These are phyloP conservation scores for Adansonia rubrostipa DNA, from an alignment of 441 rosid genomes.

Conservation along the genomic window DNA sequence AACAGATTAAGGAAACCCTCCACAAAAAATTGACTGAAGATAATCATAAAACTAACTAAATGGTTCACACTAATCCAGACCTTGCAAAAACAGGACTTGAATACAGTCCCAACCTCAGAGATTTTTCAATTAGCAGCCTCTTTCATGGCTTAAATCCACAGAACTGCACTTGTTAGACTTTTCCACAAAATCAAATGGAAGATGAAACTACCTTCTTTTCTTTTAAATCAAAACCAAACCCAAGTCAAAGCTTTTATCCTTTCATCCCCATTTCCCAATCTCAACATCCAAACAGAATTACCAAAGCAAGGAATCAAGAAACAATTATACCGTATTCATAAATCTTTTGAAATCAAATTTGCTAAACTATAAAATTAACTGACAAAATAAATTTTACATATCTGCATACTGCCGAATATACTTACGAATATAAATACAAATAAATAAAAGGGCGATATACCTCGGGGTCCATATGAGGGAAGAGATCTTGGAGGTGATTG, in stretches of 20 bases:
- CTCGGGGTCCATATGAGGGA: slow-evolving; percentile 61
- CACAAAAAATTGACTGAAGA: neutral
- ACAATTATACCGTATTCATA: neutral
- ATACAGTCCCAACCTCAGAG: neutral
- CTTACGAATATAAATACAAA: neutral
- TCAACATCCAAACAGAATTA: neutral
- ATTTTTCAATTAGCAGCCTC: neutral
- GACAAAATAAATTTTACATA: no score
- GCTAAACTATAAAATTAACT: no score
- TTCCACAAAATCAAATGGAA: neutral
- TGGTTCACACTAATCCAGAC: neutral
- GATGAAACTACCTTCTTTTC: neutral
- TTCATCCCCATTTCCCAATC: neutral
- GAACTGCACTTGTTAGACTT: neutral
- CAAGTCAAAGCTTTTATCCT: neutral
- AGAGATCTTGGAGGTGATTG: slow-evolving; percentile 36
- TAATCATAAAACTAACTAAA: neutral
- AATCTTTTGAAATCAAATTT: neutral
- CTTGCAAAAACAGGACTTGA: neutral
- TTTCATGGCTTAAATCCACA: neutral
- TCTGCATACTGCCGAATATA: neutral
- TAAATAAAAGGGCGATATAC: slow-evolving; percentile 29
- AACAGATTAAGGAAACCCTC: neutral
- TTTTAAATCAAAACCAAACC: neutral
- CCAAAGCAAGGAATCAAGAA: neutral